phyloP scores from a whole-genome alignment of 148 eudicot species.

The Silene latifolia region DNA sequence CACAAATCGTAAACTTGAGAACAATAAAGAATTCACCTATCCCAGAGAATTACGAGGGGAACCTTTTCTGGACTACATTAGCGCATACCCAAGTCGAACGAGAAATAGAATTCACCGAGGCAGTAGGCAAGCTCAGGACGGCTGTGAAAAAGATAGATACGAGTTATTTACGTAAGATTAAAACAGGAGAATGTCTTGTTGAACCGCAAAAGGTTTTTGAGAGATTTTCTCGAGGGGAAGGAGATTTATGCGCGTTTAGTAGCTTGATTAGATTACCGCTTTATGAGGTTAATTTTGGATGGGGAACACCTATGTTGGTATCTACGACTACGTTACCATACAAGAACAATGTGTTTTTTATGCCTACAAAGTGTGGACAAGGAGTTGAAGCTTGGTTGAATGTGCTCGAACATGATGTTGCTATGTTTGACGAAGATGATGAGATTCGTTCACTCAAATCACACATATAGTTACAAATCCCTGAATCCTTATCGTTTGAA shows the following conservation, averaged over 20 bases:
- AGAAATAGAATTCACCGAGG: background rate
- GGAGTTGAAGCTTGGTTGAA: too few species aligned
- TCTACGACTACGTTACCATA: slow-evolving; percentile 3
- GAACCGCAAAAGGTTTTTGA: background rate
- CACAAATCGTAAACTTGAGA: slow-evolving; percentile 4
- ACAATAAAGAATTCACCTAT: background rate
- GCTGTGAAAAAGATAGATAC: background rate
- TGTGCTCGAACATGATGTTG: too few species aligned
- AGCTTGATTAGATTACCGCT: slow-evolving; percentile 13
- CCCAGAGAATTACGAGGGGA: background rate
- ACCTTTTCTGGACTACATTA: background rate
- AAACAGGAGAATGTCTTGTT: slow-evolving; percentile 12
- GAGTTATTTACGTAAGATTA: background rate
- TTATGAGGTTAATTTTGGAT: slow-evolving; percentile 34
- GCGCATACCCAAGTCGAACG: background rate
- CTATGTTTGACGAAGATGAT: too few species aligned
- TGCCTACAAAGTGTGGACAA: too few species aligned
- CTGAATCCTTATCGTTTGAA: too few species aligned
- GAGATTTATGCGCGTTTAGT: slow-evolving; percentile 1
- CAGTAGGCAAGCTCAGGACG: background rate
- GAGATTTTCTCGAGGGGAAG: background rate
- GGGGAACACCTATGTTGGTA: slow-evolving; percentile 37
- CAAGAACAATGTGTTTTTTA: too few species aligned
- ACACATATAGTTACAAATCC: too few species aligned
- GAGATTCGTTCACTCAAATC: too few species aligned